A percentile compares a stretch with the other conserved stretches of the same genome.
Conservation (phyloP, 2,329 filamentous ascomycete species). For the Sporothrix globosa region DNA sequence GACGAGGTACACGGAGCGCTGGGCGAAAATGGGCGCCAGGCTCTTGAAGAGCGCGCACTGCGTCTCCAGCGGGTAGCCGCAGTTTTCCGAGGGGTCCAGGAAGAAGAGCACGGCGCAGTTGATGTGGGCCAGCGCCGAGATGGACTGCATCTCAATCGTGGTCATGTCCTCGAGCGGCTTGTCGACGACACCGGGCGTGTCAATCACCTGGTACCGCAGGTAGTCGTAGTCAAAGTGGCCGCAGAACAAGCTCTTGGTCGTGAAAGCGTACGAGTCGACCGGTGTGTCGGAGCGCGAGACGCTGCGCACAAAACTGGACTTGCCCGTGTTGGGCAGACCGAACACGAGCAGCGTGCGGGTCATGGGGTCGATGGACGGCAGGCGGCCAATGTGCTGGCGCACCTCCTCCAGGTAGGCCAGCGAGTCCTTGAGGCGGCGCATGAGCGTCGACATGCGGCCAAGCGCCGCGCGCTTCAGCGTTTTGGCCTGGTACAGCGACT, state of each 20-base stretch:
- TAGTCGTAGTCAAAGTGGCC: slow-evolving; percentile 99
- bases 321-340: slow-evolving; percentile 96
- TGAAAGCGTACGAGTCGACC: slow-evolving; percentile 93
- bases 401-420: slow-evolving; percentile 95
- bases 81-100: slow-evolving; percentile 97
- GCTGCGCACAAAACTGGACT: slow-evolving; percentile 91
- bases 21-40: slow-evolving; percentile 94
- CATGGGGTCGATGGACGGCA: slow-evolving; percentile 97
- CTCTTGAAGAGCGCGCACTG: slow-evolving; percentile 95
- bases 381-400: slow-evolving; percentile 92
- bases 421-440: slow-evolving; percentile 91
- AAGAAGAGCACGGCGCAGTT: slow-evolving; percentile 95
- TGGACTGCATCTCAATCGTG: slow-evolving; percentile 99
- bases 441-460: slow-evolving; percentile 97
- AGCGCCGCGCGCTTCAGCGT: slow-evolving; percentile 95
- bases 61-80: slow-evolving; percentile 87
- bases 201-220: slow-evolving; percentile 79
- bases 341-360: slow-evolving; percentile 95
- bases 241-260: slow-evolving; percentile 95
- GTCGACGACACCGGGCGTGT: slow-evolving; percentile 97
- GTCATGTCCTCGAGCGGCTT: slow-evolving; percentile 99
- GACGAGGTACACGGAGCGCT: slow-evolving; percentile 95
- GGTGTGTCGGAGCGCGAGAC: slow-evolving; percentile 95
- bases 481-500: slow-evolving; percentile 98
- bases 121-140: slow-evolving; percentile 96